A percentile compares a stretch with the other conserved stretches of the same genome.
Evolutionary conservation across 179 eudicot genomes (phyloP).

Genomic region (Actinidia chinensis): DNA sequence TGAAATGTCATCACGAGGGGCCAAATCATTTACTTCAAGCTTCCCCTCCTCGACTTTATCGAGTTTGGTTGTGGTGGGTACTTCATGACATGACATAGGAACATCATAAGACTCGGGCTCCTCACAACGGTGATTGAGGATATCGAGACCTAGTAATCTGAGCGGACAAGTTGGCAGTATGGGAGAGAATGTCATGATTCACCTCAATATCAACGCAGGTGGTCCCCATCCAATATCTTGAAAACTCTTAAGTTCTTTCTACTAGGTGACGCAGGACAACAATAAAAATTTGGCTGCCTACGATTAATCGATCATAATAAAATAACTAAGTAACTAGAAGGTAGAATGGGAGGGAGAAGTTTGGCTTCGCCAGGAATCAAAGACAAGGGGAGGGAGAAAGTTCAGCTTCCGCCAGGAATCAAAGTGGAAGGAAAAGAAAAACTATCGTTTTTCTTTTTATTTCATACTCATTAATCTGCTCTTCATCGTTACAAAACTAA

Average conservation of each 20-base stretch:
- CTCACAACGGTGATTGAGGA: conserved; percentile 28
- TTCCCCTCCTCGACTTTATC: conserved; percentile 35
- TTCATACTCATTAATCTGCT: too few species aligned
- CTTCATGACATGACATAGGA: conserved; percentile 19
- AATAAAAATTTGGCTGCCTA: too few species aligned
- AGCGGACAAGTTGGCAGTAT: conserved; percentile 34
- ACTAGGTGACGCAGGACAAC: too few species aligned
- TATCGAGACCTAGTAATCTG: conserved; percentile 34
- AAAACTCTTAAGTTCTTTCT: conserved; percentile 64
- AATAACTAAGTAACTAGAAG: too few species aligned
- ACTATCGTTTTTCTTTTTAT: too few species aligned
- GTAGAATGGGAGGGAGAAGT: too few species aligned
- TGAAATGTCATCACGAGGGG: conserved; percentile 21
- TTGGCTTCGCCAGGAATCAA: too few species aligned
- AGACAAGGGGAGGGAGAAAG: too few species aligned
- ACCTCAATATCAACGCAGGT: conserved; percentile 67
- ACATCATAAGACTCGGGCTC: conserved; percentile 41
- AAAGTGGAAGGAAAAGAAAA: too few species aligned
- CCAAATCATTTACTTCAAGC: conserved; percentile 24
- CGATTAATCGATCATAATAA: too few species aligned
- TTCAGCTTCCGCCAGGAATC: too few species aligned
- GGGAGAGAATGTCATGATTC: conserved; percentile 48
- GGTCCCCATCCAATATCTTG: conserved; percentile 83
- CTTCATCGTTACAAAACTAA: too few species aligned
- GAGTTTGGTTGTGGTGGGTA: conserved; percentile 26